phyloP scores from a whole-genome alignment of 805 yeast genomes.

The Candida nanaspora region DNA sequence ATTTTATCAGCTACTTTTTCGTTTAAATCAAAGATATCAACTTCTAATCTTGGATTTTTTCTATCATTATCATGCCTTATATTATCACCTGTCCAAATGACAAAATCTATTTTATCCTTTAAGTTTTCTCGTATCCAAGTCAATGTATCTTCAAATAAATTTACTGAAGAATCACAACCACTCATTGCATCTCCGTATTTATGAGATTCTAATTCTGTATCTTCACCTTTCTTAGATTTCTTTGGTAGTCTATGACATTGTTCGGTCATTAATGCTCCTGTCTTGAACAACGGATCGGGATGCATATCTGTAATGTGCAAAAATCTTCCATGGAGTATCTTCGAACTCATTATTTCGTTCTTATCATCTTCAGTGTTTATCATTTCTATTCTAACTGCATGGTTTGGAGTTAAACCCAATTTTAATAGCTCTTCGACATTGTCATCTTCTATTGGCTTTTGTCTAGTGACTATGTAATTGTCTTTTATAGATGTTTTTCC shows the following conservation, averaged over 20 bases:
- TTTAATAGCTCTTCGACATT: constrained; percentile 22
- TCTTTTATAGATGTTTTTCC: too few species aligned
- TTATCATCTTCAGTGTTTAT: constrained; percentile 8
- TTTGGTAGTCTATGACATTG: constrained; percentile 47
- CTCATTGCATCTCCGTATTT: constrained; percentile 66
- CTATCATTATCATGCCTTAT: constrained; percentile 81
- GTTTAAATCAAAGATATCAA: constrained; percentile 64
- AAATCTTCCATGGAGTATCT: constrained; percentile 61
- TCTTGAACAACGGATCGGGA: constrained; percentile 64
- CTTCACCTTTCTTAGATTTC: constrained; percentile 1
- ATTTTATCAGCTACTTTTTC: constrained; percentile 46
- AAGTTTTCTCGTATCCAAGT: constrained; percentile 59
- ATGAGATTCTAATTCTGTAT: constrained; percentile 33
- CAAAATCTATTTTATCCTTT: constrained; percentile 73
- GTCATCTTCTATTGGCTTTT: constrained; percentile 8
- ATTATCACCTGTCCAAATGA: constrained; percentile 89
- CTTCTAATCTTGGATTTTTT: constrained; percentile 63
- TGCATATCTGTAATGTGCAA: constrained; percentile 84
- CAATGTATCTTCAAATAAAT: constrained; percentile 53
- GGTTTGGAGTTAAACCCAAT: constrained; percentile 34
- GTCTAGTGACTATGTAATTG: neutral
- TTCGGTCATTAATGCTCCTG: constrained; percentile 39
- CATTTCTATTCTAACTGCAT: constrained; percentile 25
- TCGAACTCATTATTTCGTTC: constrained; percentile 6
- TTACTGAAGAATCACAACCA: constrained; percentile 74